phyloP scores from a whole-genome alignment of 805 yeast genomes.

The Cyberlindnera mrakii region DNA sequence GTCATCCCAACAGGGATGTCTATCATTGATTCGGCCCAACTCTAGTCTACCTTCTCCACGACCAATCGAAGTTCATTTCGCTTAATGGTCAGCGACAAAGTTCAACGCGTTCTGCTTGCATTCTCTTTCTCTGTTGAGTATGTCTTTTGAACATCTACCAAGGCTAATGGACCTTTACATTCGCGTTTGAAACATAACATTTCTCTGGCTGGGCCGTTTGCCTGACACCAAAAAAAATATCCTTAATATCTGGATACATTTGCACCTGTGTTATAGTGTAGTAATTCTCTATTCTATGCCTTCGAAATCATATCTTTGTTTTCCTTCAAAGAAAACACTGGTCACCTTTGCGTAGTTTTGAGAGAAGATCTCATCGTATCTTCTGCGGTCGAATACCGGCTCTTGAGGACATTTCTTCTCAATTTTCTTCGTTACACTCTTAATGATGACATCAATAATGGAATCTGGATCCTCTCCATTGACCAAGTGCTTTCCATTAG shows the following conservation, averaged over 20 bases:
- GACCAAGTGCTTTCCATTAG: constrained; percentile 48
- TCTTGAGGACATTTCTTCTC: not conserved
- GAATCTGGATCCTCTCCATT: constrained; percentile 48
- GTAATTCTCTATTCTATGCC: too few relatives aligned
- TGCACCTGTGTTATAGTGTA: too few relatives aligned
- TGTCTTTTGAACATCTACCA: too few relatives aligned
- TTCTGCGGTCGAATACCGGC: constrained; percentile 1
- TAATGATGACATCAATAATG: constrained; percentile 11
- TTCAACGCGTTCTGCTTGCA: constrained; percentile 16
- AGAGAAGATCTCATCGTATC: constrained; percentile 9
- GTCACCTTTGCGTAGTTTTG: constrained; percentile 11
- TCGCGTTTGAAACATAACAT: constrained; percentile 6
- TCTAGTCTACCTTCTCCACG: constrained; percentile 15
- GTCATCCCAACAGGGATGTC: constrained; percentile 8
- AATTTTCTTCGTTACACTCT: constrained; percentile 13
- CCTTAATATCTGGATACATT: too few relatives aligned
- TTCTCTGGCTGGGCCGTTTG: constrained; percentile 3
- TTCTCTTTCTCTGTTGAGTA: constrained; percentile 8
- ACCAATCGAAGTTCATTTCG: constrained; percentile 15
- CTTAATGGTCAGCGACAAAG: constrained; percentile 19
- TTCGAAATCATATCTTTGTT: not conserved
- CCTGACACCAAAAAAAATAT: constrained; percentile 7
- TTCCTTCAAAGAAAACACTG: not conserved
- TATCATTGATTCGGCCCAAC: too few relatives aligned
- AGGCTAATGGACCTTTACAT: too few relatives aligned